Percentiles rank a stretch among this genome's conserved stretches.
These are phyloP conservation scores for Fraxinus ornus DNA, from an alignment of 305 asterid species.

Conservation along the genomic window DNA sequence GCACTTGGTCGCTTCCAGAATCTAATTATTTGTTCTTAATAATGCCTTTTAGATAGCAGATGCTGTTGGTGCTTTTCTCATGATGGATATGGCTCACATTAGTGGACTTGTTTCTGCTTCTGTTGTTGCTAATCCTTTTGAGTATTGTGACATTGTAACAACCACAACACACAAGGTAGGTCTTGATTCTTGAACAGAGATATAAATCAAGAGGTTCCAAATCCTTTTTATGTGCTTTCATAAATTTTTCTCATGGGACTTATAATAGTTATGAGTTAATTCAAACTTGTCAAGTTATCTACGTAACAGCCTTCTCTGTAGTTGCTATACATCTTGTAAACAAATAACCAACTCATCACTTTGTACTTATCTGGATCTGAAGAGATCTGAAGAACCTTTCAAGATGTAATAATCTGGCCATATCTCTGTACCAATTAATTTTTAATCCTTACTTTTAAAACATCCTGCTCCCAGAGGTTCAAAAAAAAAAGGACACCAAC, in stretches of 20 bases:
- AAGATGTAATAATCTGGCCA: background rate
- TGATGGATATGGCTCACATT: slow-evolving; percentile 99
- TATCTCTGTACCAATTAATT: background rate
- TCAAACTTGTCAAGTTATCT: background rate
- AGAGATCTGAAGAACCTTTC: background rate
- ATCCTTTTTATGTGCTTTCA: background rate
- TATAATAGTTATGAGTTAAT: background rate
- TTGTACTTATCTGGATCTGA: background rate
- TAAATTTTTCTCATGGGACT: background rate
- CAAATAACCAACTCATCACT: background rate
- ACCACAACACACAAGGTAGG: slow-evolving; percentile 94
- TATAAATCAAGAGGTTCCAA: background rate
- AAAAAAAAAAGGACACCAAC: background rate
- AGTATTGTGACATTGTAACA: slow-evolving; percentile 88
- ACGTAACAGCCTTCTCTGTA: background rate
- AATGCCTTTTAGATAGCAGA: slow-evolving; percentile 70
- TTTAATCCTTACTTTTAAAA: background rate
- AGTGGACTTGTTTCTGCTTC: slow-evolving; percentile 97
- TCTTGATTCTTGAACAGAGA: background rate
- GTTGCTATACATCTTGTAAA: background rate
- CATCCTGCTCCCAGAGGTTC: background rate
- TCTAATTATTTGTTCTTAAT: slow-evolving; percentile 20
- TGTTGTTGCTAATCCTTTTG: slow-evolving; percentile 92
- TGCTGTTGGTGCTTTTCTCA: slow-evolving; percentile 87
- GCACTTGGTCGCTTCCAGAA: background rate